Percentiles rank a stretch among this genome's conserved stretches.
Evolutionary conservation across 1,284 basidiomycete genomes (phyloP).

Genomic region (Phellopilus nigrolimitatus): DNA sequence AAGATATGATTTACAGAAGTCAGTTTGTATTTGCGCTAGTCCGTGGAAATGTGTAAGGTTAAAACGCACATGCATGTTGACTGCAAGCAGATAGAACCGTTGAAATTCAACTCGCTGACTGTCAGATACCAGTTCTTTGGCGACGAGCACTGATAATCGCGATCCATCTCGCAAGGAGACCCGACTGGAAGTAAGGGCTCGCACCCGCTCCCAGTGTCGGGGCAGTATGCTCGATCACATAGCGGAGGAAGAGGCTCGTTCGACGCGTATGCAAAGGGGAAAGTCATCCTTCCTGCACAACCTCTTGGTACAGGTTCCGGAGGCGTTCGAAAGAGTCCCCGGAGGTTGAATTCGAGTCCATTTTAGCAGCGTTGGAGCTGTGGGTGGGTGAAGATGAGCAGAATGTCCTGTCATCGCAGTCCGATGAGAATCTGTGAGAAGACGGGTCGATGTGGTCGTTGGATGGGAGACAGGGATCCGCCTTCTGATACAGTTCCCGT

Average conservation of each 20-base stretch:
- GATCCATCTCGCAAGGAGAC: slow-evolving; percentile 57
- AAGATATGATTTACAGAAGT: slow-evolving; percentile 9
- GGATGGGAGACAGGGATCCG: slow-evolving; percentile 30
- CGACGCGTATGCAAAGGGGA: slow-evolving; percentile 47
- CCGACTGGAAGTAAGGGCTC: slow-evolving; percentile 42
- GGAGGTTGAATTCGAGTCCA: slow-evolving; percentile 1
- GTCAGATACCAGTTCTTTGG: slow-evolving; percentile 34
- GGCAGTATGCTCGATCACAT: slow-evolving; percentile 61
- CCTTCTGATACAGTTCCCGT: slow-evolving; percentile 23
- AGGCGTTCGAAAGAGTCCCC: neutral
- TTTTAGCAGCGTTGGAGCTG: neutral
- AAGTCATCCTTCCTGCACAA: slow-evolving; percentile 63
- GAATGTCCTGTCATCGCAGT: slow-evolving; percentile 60
- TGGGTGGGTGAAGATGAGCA: slow-evolving; percentile 40
- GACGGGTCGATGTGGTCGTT: slow-evolving; percentile 53
- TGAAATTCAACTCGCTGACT: slow-evolving; percentile 44
- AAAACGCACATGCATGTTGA: slow-evolving; percentile 52
- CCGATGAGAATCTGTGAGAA: slow-evolving; percentile 57
- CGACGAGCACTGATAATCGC: slow-evolving; percentile 65
- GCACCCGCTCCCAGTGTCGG: slow-evolving; percentile 68
- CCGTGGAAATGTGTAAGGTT: neutral
- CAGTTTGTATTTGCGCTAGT: neutral
- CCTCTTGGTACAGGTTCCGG: slow-evolving; percentile 41
- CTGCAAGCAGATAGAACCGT: slow-evolving; percentile 59
- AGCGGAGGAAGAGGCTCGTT: slow-evolving; percentile 48